A percentile compares a stretch with the other conserved stretches of the same genome.
Conservation (phyloP, 2,329 filamentous ascomycete genomes). For the Plectosphaerella cucumerina region DNA sequence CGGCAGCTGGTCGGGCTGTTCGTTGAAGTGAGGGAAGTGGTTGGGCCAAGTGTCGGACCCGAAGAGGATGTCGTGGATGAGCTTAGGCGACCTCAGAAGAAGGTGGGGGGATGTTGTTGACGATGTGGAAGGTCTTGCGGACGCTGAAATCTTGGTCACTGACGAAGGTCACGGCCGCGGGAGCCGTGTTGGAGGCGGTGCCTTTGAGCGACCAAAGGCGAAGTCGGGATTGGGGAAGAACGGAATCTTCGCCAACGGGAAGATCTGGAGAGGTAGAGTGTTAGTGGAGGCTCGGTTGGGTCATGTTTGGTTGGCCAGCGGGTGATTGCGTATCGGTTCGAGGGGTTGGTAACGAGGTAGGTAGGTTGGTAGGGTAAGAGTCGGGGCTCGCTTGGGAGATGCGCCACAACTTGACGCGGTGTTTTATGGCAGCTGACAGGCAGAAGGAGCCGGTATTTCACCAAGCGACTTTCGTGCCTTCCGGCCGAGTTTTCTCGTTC, state of each 20-base stretch:
- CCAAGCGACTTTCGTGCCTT: too few species aligned
- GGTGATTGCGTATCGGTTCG: too few species aligned
- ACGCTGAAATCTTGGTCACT: conserved; percentile 68
- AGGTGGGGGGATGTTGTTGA: conserved; percentile 62
- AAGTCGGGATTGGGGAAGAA: conserved; percentile 14
- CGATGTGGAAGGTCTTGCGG: conserved; percentile 60
- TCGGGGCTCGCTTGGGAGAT: background rate
- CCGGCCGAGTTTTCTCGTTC: too few species aligned
- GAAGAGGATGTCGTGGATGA: conserved; percentile 36
- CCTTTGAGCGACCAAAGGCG: conserved; percentile 70
- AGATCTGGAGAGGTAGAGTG: conserved; percentile 7
- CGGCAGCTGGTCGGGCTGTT: conserved; percentile 85
- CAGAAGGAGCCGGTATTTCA: background rate
- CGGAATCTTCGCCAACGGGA: conserved; percentile 9
- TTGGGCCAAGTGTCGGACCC: conserved; percentile 46
- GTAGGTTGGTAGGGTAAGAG: conserved; percentile 1
- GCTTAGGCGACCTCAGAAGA: conserved; percentile 44
- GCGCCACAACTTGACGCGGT: background rate
- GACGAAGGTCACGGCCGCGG: conserved; percentile 55
- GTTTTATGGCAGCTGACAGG: background rate
- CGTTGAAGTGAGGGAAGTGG: conserved; percentile 46
- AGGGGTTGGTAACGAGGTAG: conserved; percentile 1
- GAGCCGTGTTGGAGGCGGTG: conserved; percentile 57
- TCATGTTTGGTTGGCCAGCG: too few species aligned
- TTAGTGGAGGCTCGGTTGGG: conserved; percentile 2